Evolutionary conservation across 169 alveolate species (phyloP), one percentile per base, ranked within the genome.

Genomic region (Condylostoma magnum): DNA sequence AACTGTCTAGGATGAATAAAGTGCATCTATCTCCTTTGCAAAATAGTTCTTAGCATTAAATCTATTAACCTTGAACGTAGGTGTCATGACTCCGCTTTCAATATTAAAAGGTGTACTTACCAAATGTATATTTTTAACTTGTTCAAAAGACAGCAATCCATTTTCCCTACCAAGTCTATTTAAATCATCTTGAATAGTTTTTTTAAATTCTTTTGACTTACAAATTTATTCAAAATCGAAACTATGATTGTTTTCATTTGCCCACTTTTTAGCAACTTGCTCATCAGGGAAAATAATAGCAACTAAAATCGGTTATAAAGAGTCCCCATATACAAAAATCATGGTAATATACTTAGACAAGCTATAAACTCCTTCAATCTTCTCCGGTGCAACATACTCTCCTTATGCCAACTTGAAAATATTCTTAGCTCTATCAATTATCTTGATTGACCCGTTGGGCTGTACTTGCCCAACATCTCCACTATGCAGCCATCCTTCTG

Each of bases 331-430:
- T 10, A 94, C 96, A 74, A 92, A 94, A 15, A 89, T 88, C 71
- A 94, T 93, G 18, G 79, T 81, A 44, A 94, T 89, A 27, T 76
- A 82, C 6, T 82, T 85, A 6, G 93, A 69, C 66, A 93, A 87
- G 30, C 77, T 18, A 74, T 91, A 93, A 43, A 88, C 86, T 46
- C 81, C 85, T 80, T 95, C 98, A 50, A 93, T 84, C 67, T 87
- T 91, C 50, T 92, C 97, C 8, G 98, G 98, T 27, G 96, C 90
- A 30, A 95, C 86, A 74, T 93, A 95, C 63, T 95, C 98, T 4
- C 97, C 97, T 82, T 92, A 91, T 15, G 88, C 48, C 10, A 91
- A 76, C 66, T 95, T 95, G 72, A 91, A 95, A 31, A 95, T 87
- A 63, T 92, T 89, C 69, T 95, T 95, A 41, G 84, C 88, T 74